Conservation (phyloP, 78 protist species). For the Protostelium mycophagum region DNA sequence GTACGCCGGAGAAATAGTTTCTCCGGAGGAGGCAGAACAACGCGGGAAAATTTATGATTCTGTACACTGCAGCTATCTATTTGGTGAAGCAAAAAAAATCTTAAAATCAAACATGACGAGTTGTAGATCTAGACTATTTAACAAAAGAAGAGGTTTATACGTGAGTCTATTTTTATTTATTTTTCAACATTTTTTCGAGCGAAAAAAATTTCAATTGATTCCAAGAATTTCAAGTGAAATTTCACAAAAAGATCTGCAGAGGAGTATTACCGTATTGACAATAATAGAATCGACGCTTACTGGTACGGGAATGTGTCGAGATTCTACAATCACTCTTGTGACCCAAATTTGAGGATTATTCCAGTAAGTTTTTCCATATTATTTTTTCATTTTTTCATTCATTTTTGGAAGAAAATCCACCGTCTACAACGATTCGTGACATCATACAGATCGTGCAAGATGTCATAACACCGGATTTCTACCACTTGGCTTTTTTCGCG, state of each 20-base stretch:
- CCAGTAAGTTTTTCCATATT: background rate
- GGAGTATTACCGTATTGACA: background rate
- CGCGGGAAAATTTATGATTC: conserved; percentile 48
- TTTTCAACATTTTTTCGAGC: no score
- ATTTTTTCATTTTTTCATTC: no score
- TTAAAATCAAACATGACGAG: background rate
- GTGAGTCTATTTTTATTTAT: background rate
- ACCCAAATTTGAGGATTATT: conserved; percentile 33
- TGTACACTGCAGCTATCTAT: conserved; percentile 27
- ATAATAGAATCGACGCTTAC: conserved; percentile 49
- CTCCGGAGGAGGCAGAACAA: conserved; percentile 45
- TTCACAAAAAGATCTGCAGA: background rate
- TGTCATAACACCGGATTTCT: background rate
- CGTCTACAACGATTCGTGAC: no score
- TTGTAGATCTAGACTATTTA: background rate
- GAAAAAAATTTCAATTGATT: no score
- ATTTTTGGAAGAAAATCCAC: no score
- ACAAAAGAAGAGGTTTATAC: background rate
- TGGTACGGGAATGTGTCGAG: conserved; percentile 50
- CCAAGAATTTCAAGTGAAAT: background rate
- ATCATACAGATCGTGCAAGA: conserved; percentile 16
- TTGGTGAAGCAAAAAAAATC: conserved; percentile 24
- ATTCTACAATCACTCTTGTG: conserved; percentile 70
- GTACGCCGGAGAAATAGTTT: conserved; percentile 66
- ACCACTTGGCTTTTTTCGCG: conserved; percentile 57